These are phyloP conservation scores for Yamadazyma phyllophila DNA, from an alignment of 805 yeast species.

Conservation along the genomic window DNA sequence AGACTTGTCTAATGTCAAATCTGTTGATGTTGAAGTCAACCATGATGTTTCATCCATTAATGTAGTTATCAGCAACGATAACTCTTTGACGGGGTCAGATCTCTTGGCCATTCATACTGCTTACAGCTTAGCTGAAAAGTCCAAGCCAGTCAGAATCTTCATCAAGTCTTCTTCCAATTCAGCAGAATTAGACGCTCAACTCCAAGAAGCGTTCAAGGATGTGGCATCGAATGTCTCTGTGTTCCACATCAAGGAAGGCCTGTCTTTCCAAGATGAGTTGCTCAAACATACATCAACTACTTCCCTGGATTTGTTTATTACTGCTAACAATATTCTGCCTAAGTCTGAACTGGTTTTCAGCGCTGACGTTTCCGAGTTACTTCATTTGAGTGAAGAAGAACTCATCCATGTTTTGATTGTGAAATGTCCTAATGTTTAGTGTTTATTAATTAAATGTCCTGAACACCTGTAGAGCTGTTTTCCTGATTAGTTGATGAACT, in stretches of 20 bases:
- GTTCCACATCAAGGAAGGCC: slow-evolving; percentile 16
- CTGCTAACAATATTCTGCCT: slow-evolving; percentile 20
- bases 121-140: slow-evolving; percentile 18
- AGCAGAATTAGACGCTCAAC: slow-evolving; percentile 16
- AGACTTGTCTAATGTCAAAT: not conserved
- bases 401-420: slow-evolving; percentile 26
- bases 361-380: slow-evolving; percentile 20
- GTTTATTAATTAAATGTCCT: not conserved
- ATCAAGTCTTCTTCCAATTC: slow-evolving; percentile 17
- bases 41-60: slow-evolving; percentile 15
- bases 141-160: slow-evolving; percentile 19
- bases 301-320: slow-evolving; percentile 21
- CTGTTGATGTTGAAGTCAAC: not conserved
- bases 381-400: slow-evolving; percentile 22
- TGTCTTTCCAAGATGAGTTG: slow-evolving; percentile 14
- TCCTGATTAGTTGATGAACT: not conserved
- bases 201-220: slow-evolving; percentile 11
- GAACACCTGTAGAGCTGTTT: not conserved
- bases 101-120: slow-evolving; percentile 30
- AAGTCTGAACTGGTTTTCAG: slow-evolving; percentile 9
- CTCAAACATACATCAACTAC: slow-evolving; percentile 12
- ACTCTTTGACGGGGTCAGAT: slow-evolving; percentile 33
- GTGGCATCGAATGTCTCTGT: slow-evolving; percentile 11
- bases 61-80: slow-evolving; percentile 30
- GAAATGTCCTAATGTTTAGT: slow-evolving; percentile 14